Evolutionary conservation across 495 filamentous ascomycete species (phyloP).

Genomic region (Hyaloscypha finlandica): DNA sequence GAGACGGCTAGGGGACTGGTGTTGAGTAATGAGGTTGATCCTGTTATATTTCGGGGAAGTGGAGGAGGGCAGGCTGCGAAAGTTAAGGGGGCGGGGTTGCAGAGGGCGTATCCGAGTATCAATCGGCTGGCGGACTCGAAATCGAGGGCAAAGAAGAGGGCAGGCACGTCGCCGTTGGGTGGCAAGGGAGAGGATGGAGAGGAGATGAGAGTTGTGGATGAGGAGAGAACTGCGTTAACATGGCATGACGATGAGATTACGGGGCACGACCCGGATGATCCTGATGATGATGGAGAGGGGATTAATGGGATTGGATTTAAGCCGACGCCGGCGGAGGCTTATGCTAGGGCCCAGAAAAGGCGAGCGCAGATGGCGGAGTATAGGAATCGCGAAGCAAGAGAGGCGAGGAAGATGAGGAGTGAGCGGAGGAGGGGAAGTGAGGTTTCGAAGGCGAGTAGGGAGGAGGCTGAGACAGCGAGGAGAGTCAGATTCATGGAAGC

Average conservation of each 20-base stretch:
- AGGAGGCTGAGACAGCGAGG: conserved; percentile 25
- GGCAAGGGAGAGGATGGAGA: conserved; percentile 5
- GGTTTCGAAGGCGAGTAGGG: conserved; percentile 6
- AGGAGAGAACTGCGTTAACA: conserved; percentile 59
- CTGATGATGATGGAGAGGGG: conserved; percentile 74
- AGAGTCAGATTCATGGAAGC: conserved; percentile 33
- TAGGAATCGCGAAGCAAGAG: conserved; percentile 75
- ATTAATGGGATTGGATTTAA: conserved; percentile 91
- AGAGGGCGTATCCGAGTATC: conserved; percentile 40
- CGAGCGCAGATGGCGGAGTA: conserved; percentile 85
- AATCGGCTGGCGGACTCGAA: conserved; percentile 43
- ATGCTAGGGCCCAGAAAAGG: conserved; percentile 71
- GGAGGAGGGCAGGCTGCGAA: conserved; percentile 19
- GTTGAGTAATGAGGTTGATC: conserved; percentile 23
- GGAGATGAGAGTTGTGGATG: conserved; percentile 45
- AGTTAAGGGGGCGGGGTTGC: conserved; percentile 26
- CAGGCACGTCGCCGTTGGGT: conserved; percentile 44
- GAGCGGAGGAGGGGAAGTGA: conserved; percentile 56
- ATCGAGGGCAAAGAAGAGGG: conserved; percentile 42
- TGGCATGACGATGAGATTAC: conserved; percentile 88
- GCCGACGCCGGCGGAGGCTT: conserved; percentile 81
- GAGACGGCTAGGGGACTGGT: conserved; percentile 30
- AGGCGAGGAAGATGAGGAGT: conserved; percentile 75
- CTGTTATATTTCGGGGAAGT: conserved; percentile 25
- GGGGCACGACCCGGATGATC: conserved; percentile 72